Evolutionary conservation across 768 basidiomycete genomes (phyloP).

Genomic region (Lactarius hatsudake): DNA sequence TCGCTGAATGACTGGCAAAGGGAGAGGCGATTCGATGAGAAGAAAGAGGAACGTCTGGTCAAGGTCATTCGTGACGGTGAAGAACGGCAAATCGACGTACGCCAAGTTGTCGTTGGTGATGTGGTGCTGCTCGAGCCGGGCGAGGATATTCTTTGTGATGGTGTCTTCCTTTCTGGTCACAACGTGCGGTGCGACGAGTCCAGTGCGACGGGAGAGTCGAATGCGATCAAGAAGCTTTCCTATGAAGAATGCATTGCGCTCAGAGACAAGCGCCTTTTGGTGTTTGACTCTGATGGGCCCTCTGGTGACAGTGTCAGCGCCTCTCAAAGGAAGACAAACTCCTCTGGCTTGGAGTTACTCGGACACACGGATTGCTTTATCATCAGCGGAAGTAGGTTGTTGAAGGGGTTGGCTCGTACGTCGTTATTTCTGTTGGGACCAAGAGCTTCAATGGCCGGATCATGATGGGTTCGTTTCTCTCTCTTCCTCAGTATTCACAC

Average conservation of each 20-base stretch:
- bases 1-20: conserved; percentile 98
- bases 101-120: conserved; percentile 94
- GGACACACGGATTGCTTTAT: conserved; percentile 88
- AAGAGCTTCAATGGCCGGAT: conserved; percentile 95
- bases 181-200: conserved; percentile 96
- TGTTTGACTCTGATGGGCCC: neutral
- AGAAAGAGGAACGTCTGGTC: conserved; percentile 91
- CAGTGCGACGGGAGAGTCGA: conserved; percentile 93
- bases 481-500: neutral
- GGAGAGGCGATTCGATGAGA: conserved; percentile 94
- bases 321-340: neutral
- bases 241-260: conserved; percentile 70
- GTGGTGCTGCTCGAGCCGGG: conserved; percentile 90
- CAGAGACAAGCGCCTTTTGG: conserved; percentile 33
- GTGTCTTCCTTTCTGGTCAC: conserved; percentile 90
- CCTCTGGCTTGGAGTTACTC: conserved; percentile 32
- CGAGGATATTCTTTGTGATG: conserved; percentile 94
- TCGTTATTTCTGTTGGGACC: conserved; percentile 88
- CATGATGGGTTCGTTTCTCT: conserved; percentile 78
- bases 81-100: conserved; percentile 33
- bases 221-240: conserved; percentile 84
- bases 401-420: conserved; percentile 72
- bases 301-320: conserved; percentile 13
- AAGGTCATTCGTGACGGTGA: conserved; percentile 50
- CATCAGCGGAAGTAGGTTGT: conserved; percentile 85